Conservation (phyloP, 75 land plant species). For the Pinus tabuliformis region DNA sequence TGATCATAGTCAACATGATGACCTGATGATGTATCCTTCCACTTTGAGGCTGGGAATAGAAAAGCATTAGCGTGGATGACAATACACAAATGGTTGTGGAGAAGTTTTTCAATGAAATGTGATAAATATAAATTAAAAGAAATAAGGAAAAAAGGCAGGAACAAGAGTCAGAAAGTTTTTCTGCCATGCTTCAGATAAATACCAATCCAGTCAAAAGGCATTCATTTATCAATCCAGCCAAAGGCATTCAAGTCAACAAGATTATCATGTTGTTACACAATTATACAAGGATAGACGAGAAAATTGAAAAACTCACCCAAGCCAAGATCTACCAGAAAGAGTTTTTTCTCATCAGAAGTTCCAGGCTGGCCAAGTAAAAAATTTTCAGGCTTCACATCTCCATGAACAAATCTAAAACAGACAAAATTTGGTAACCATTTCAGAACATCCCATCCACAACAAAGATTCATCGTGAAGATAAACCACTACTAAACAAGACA, state of each 20-base stretch:
- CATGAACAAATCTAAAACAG: constrained; percentile 80
- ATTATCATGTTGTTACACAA: neutral
- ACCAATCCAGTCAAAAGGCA: neutral
- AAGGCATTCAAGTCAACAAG: neutral
- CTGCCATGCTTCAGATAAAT: neutral
- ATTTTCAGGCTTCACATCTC: constrained; percentile 98
- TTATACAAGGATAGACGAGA: neutral
- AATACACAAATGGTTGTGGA: neutral
- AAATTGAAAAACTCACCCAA: constrained; percentile 51
- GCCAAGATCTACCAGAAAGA: constrained; percentile 95
- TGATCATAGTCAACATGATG: constrained; percentile 96
- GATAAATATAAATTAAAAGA: neutral
- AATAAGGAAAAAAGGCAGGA: neutral
- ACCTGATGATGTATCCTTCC: constrained; percentile 85
- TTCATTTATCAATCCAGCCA: neutral
- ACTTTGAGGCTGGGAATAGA: constrained; percentile 69
- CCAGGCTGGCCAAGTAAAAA: constrained; percentile 93
- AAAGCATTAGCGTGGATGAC: neutral
- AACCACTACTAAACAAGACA: constrained; percentile 1
- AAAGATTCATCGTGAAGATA: neutral
- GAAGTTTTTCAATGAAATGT: neutral
- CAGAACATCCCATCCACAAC: neutral
- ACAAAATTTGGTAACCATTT: neutral
- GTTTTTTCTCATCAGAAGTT: constrained; percentile 84
- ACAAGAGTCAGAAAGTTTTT: neutral